Evolutionary conservation across 2,329 filamentous ascomycete genomes (phyloP).

Genomic region (Verticillium longisporum): DNA sequence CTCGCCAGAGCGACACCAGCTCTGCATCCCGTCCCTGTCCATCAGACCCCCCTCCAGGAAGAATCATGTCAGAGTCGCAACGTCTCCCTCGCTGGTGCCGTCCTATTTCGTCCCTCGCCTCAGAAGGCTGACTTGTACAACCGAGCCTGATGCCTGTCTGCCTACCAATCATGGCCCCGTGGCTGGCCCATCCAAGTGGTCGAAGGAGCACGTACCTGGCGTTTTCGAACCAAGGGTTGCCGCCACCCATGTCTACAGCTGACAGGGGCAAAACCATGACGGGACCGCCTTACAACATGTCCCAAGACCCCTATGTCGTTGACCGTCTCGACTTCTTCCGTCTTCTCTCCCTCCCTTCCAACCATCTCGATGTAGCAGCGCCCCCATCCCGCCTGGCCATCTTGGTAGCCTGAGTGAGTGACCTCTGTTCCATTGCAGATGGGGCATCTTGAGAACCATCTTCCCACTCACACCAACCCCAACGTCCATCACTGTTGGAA

Average conservation of each 20-base stretch:
- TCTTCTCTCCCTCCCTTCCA: constrained; percentile 8
- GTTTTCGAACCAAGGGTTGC: background rate
- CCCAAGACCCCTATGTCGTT: constrained; percentile 1
- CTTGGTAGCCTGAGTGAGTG: constrained; percentile 21
- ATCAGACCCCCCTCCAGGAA: background rate
- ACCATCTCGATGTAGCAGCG: constrained; percentile 33
- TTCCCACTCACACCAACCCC: constrained; percentile 14
- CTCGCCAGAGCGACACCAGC: background rate
- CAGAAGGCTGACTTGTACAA: background rate
- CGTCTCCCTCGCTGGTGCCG: background rate
- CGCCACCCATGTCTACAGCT: constrained; percentile 1
- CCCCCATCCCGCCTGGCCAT: constrained; percentile 23
- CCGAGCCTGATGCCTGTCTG: background rate
- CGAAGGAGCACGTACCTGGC: background rate
- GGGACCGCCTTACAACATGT: constrained; percentile 2
- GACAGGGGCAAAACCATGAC: background rate
- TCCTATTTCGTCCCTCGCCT: background rate
- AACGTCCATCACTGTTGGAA: constrained; percentile 20
- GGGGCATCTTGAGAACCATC: constrained; percentile 20
- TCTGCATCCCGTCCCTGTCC: background rate
- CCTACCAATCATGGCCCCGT: background rate
- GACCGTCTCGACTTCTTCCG: constrained; percentile 1
- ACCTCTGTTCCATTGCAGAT: constrained; percentile 28
- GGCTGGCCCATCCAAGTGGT: background rate
- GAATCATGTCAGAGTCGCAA: background rate